Percentiles rank a stretch among this genome's conserved stretches.
phyloP scores from a whole-genome alignment of 2,329 filamentous ascomycete genomes.

The Endocalyx cinctus region DNA sequence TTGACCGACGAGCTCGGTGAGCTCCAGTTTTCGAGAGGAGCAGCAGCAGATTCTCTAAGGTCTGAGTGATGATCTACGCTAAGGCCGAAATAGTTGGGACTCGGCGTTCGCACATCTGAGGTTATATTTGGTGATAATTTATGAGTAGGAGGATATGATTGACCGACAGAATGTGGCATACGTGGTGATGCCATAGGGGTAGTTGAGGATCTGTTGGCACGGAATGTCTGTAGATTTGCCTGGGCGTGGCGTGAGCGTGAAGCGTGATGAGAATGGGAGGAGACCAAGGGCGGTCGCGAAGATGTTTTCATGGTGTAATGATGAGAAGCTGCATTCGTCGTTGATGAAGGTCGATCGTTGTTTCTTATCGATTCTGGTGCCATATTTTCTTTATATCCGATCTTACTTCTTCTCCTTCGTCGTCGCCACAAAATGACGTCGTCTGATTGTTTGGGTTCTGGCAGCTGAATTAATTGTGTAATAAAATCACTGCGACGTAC shows the following conservation, averaged over 20 bases:
- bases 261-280: conserved; percentile 23
- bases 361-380: conserved; percentile 22
- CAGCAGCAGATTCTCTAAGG: conserved; percentile 57
- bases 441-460: no score
- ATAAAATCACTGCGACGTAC: no score
- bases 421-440: no score
- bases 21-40: conserved; percentile 70
- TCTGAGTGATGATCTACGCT: conserved; percentile 58
- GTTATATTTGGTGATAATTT: conserved; percentile 40
- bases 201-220: conserved; percentile 36
- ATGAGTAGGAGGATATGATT: conserved; percentile 42
- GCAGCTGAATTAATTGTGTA: no score
- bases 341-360: conserved; percentile 19
- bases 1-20: conserved; percentile 66
- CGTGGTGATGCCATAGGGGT: conserved; percentile 51
- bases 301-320: conserved; percentile 31
- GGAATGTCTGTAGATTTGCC: conserved; percentile 34
- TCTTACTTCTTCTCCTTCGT: no score
- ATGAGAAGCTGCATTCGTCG: no score
- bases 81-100: conserved; percentile 86
- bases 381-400: conserved; percentile 23
- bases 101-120: conserved; percentile 46
- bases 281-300: conserved; percentile 22
- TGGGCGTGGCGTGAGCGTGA: conserved; percentile 31
- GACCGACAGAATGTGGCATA: conserved; percentile 49